Percentiles rank a stretch among this genome's conserved stretches.
phyloP scores from a whole-genome alignment of 352 stramenopile genomes.

The Blastocystis sp. region DNA sequence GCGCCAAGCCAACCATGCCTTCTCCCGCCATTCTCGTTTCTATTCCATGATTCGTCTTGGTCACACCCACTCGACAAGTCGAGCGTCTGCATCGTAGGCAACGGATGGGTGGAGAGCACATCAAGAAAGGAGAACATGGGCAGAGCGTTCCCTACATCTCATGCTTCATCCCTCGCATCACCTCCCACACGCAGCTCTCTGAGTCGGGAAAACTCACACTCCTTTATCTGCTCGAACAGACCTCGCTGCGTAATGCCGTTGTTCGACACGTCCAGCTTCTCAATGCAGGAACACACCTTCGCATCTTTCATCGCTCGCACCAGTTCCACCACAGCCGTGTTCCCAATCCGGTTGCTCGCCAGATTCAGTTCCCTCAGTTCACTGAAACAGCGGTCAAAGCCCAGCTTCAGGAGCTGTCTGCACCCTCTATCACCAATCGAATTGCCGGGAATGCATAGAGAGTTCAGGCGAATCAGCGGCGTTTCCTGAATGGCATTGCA shows the following conservation, averaged over 20 bases:
- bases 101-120: constrained; percentile 32
- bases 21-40: constrained; percentile 46
- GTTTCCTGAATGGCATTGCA: constrained; percentile 28
- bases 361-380: constrained; percentile 35
- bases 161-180: not conserved
- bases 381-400: constrained; percentile 20
- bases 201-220: constrained; percentile 7
- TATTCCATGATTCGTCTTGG: not conserved
- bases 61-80: constrained; percentile 21
- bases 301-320: constrained; percentile 20
- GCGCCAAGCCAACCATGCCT: constrained; percentile 24
- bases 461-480: not conserved
- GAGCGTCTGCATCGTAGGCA: constrained; percentile 30
- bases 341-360: constrained; percentile 36
- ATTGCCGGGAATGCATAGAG: constrained; percentile 48
- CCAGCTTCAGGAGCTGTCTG: constrained; percentile 35
- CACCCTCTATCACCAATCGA: constrained; percentile 61
- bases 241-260: constrained; percentile 51
- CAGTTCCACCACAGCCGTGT: constrained; percentile 1
- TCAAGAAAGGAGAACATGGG: constrained; percentile 13
- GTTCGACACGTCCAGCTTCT: constrained; percentile 12
- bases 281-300: not conserved
- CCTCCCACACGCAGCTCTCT: constrained; percentile 30
- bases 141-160: constrained; percentile 31
- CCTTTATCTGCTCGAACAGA: not conserved